phyloP scores from a whole-genome alignment of 768 basidiomycete species.

The Galerina sulciceps region DNA sequence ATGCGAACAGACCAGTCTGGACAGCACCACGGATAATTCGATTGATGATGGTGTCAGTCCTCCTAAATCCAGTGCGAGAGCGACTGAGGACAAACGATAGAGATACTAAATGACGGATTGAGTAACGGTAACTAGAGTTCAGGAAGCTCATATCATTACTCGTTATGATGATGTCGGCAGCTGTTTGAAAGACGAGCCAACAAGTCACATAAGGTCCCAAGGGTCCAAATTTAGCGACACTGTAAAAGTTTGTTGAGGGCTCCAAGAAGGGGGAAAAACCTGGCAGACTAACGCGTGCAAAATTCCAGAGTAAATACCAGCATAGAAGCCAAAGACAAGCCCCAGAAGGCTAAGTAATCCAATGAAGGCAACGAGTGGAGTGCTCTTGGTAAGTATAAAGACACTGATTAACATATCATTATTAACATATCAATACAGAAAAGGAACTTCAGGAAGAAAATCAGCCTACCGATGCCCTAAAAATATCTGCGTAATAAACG shows the following conservation, averaged over 20 bases:
- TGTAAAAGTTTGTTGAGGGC: constrained; percentile 17
- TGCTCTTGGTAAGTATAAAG: constrained; percentile 38
- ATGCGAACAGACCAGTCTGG: constrained; percentile 57
- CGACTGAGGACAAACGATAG: constrained; percentile 36
- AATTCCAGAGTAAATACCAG: constrained; percentile 47
- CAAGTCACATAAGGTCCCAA: constrained; percentile 47
- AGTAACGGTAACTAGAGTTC: background rate
- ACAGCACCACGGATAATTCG: constrained; percentile 58
- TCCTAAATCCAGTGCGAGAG: constrained; percentile 53
- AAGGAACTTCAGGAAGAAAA: background rate
- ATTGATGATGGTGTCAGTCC: constrained; percentile 56
- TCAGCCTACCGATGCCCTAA: constrained; percentile 44
- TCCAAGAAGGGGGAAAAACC: constrained; percentile 14
- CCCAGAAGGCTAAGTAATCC: constrained; percentile 40
- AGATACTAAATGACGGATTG: constrained; percentile 17
- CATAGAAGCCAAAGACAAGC: constrained; percentile 46
- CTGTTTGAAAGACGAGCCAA: constrained; percentile 52
- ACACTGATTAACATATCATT: constrained; percentile 27
- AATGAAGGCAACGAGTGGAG: constrained; percentile 36
- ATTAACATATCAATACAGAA: background rate
- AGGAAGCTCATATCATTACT: constrained; percentile 28
- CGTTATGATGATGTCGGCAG: constrained; percentile 48
- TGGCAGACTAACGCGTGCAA: constrained; percentile 34
- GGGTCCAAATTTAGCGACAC: constrained; percentile 43
- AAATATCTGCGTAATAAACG: constrained; percentile 54